Evolutionary conservation across 177 flowering plant species (phyloP), one percentile per base, ranked within the genome.

Genomic region (Vitis hybrid): DNA sequence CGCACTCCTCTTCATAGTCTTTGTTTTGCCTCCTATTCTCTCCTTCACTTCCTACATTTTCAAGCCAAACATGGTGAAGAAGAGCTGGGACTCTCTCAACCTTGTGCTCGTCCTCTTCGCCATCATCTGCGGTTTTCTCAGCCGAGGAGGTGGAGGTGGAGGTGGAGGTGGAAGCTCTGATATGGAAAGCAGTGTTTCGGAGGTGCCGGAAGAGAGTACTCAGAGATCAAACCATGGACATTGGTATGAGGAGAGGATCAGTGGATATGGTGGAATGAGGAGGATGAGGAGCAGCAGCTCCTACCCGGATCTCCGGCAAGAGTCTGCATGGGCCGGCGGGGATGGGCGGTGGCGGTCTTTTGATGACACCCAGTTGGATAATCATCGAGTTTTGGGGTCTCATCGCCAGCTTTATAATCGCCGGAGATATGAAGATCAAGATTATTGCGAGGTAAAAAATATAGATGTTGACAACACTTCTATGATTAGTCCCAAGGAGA

Each of bases 11-110:
- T 68, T 87, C 65, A 24, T 85, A 46, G 72, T 84, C 72, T 32
- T 85, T 30, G 68, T 87, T 49, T 21, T 88, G 24, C 92, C 97
- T 40, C 72, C 88, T 0, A 16, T 87, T 19, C 61, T 81, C 11
- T 79, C 87, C 1, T 73, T 79, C 68, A 76, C 81, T 11, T 72
- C 84, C 9, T 83, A 79, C 21, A 67, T 87, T 48, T 64, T 92
- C 62, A 80, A 59, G 32, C 89, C 91, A 2, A 79, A 72, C 6
- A 61, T 61, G 60, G 87, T 92, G 1, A 89, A 79, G 78, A 87
- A 81, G 60, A 76, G 87, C 56, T 94, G 98, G 98, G 91, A 88
- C 67, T 75, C 82, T 0, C 76, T 94, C 60, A 94, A 89, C 66
- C 63, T 92, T 0, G 79, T 86, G 1, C 82, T 94, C 1, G 95